phyloP scores from a whole-genome alignment of 306 rosid species.

The peach (Prunus persica) region DNA sequence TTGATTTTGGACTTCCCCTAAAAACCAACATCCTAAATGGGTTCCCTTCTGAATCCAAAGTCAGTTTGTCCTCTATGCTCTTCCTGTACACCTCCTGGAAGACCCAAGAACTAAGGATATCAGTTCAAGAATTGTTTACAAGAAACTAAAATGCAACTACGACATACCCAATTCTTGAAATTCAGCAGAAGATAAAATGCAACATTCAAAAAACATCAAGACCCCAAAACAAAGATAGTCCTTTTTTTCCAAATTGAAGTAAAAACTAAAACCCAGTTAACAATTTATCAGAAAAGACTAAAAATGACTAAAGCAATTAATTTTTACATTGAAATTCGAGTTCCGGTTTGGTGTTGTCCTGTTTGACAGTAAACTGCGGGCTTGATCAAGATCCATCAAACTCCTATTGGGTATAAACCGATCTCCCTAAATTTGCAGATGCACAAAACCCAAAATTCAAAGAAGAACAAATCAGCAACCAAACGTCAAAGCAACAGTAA shows the following conservation, averaged over 20 bases:
- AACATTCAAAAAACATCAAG: background rate
- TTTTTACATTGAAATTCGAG: slow-evolving; percentile 37
- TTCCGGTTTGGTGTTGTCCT: slow-evolving; percentile 33
- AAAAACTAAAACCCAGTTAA: background rate
- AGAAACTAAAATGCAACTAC: background rate
- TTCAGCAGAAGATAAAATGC: background rate
- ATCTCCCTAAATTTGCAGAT: slow-evolving; percentile 52
- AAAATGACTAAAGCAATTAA: background rate
- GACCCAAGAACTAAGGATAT: no score
- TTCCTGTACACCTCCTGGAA: slow-evolving; percentile 49
- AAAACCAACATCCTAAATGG: slow-evolving; percentile 77
- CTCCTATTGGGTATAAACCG: slow-evolving; percentile 81
- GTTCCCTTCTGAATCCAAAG: slow-evolving; percentile 63
- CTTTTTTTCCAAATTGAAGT: background rate
- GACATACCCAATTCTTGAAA: background rate
- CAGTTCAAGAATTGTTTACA: background rate
- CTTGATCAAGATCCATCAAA: slow-evolving; percentile 97
- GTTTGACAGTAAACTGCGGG: slow-evolving; percentile 69
- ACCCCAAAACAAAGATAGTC: background rate
- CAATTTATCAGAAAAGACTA: background rate
- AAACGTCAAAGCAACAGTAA: background rate
- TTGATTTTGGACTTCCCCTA: slow-evolving; percentile 76
- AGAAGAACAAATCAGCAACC: background rate
- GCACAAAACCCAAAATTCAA: background rate
- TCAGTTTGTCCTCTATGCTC: slow-evolving; percentile 52